A percentile compares a stretch with the other conserved stretches of the same genome.
These are phyloP conservation scores for Gremmenia infestans DNA, from an alignment of 2,329 filamentous ascomycete species.

Conservation along the genomic window DNA sequence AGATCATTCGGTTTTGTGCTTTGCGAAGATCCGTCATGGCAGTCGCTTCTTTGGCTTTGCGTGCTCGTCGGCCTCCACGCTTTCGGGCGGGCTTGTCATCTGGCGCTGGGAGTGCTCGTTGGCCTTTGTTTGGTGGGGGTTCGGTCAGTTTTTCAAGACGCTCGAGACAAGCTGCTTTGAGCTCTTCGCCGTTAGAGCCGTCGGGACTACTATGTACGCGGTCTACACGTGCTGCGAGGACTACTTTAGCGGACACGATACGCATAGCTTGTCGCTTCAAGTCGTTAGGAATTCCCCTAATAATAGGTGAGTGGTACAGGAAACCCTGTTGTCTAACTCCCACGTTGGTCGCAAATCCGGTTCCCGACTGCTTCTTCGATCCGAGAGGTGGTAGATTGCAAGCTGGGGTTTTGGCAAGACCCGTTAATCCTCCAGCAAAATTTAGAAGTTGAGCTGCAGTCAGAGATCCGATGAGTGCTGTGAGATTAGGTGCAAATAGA, in stretches of 20 bases:
- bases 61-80: conserved; percentile 80
- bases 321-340: conserved; percentile 89
- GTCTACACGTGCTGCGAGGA: conserved; percentile 89
- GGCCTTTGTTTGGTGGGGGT: conserved; percentile 82
- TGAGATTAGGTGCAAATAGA: conserved; percentile 90
- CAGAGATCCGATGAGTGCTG: conserved; percentile 81
- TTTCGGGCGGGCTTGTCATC: conserved; percentile 95
- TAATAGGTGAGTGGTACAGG: conserved; percentile 86
- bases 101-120: conserved; percentile 80
- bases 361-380: conserved; percentile 74
- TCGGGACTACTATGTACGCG: conserved; percentile 76
- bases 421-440: conserved; percentile 81
- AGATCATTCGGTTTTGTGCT: conserved; percentile 92
- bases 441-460: conserved; percentile 97
- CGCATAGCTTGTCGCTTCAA: conserved; percentile 91
- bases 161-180: conserved; percentile 77
- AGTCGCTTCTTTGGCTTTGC: conserved; percentile 93
- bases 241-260: conserved; percentile 87
- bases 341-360: conserved; percentile 87
- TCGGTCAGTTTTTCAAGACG: conserved; percentile 90
- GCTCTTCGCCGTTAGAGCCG: conserved; percentile 74
- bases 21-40: conserved; percentile 97
- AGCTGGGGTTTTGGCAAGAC: conserved; percentile 84
- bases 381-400: conserved; percentile 91
- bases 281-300: conserved; percentile 77